Evolutionary conservation across 2,329 filamentous ascomycete species (phyloP).

Genomic region (Aspergillus neotritici): DNA sequence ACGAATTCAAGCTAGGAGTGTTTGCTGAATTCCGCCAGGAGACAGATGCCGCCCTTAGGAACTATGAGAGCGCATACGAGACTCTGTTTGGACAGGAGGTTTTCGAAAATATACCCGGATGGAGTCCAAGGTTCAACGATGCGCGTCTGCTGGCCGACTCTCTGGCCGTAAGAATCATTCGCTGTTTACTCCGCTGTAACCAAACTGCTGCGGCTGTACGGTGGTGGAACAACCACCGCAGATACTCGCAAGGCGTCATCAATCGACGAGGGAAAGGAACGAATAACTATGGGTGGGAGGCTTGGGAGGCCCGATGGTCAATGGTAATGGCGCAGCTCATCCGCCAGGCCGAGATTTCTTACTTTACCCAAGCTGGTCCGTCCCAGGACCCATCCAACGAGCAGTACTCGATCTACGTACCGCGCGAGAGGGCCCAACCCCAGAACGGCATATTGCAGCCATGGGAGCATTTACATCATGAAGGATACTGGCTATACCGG

Average conservation of each 20-base stretch:
- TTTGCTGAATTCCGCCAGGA: slow-evolving; percentile 93
- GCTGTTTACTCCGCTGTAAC: slow-evolving; percentile 74
- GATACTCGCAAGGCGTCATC: slow-evolving; percentile 68
- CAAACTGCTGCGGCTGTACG: slow-evolving; percentile 74
- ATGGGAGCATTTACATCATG: slow-evolving; percentile 56
- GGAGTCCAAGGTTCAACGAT: slow-evolving; percentile 87
- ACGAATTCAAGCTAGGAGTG: slow-evolving; percentile 87
- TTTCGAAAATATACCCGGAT: slow-evolving; percentile 81
- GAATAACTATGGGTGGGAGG: slow-evolving; percentile 85
- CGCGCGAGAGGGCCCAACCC: slow-evolving; percentile 48
- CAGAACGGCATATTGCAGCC: slow-evolving; percentile 48
- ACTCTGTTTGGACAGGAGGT: slow-evolving; percentile 74
- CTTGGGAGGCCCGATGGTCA: slow-evolving; percentile 78
- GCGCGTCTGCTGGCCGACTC: slow-evolving; percentile 81
- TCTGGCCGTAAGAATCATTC: slow-evolving; percentile 71
- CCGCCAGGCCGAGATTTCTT: slow-evolving; percentile 46
- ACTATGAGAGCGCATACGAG: slow-evolving; percentile 83
- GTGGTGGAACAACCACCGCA: slow-evolving; percentile 72
- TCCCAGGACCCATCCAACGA: slow-evolving; percentile 19
- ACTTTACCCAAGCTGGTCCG: slow-evolving; percentile 34
- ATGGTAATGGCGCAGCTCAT: slow-evolving; percentile 57
- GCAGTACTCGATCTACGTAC: slow-evolving; percentile 39
- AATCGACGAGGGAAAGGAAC: slow-evolving; percentile 80
- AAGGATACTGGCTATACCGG: slow-evolving; percentile 57
- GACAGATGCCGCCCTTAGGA: slow-evolving; percentile 77